These are phyloP conservation scores for Botrytis galanthina DNA, from an alignment of 2,329 filamentous ascomycete species.

Conservation along the genomic window DNA sequence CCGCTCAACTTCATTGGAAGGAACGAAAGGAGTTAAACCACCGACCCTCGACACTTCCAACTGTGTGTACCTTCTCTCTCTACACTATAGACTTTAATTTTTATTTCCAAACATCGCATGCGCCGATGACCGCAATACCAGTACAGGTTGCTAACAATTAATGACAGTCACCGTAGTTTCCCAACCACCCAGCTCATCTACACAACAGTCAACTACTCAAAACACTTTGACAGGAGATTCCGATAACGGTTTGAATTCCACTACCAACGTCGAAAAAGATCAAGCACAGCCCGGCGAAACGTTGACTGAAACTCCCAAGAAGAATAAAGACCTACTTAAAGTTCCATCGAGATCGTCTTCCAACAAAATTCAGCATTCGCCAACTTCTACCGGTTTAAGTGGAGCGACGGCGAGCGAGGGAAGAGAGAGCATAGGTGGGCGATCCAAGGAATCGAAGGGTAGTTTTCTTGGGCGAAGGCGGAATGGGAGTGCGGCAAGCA, in stretches of 20 bases:
- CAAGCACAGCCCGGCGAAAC: constrained; percentile 30
- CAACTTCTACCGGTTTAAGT: constrained; percentile 58
- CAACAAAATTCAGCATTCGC: constrained; percentile 57
- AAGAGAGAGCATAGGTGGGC: constrained; percentile 60
- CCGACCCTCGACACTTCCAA: constrained; percentile 37
- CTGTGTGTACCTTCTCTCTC: constrained; percentile 30
- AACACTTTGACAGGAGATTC: constrained; percentile 37
- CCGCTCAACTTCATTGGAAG: constrained; percentile 36
- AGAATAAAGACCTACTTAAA: constrained; percentile 53
- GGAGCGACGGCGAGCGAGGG: constrained; percentile 58
- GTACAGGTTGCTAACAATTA: constrained; percentile 28
- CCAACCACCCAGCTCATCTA: constrained; percentile 36
- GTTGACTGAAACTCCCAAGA: constrained; percentile 36
- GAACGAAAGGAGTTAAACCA: constrained; percentile 35
- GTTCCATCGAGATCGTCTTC: constrained; percentile 63
- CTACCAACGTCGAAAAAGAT: constrained; percentile 34
- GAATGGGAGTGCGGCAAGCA: constrained; percentile 68
- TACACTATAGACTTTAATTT: not conserved
- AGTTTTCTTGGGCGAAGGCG: constrained; percentile 62
- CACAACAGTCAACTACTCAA: constrained; percentile 35
- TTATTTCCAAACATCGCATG: constrained; percentile 10
- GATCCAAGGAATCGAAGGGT: constrained; percentile 63
- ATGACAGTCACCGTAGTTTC: constrained; percentile 32
- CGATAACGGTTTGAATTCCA: constrained; percentile 32
- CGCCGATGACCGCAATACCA: not conserved